phyloP scores from a whole-genome alignment of 257 asterid genomes.

The Solanum acaule region DNA sequence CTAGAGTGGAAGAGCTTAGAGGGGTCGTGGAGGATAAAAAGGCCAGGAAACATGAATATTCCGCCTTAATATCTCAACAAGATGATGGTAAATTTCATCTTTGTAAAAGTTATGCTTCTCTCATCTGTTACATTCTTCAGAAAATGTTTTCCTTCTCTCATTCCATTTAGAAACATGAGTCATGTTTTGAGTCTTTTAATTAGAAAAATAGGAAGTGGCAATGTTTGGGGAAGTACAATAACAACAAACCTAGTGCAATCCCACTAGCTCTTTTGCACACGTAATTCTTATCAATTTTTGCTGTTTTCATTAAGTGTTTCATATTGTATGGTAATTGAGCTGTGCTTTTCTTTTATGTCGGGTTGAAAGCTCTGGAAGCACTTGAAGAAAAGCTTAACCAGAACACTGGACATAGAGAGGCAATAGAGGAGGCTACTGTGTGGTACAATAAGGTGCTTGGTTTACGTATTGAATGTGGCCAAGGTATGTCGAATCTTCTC shows the following conservation, averaged over 20 bases:
- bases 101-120: not conserved
- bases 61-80: slow-evolving; percentile 63
- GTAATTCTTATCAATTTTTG: not conserved
- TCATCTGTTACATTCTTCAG: not conserved
- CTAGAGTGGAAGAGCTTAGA: not conserved
- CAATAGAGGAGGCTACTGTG: slow-evolving; percentile 67
- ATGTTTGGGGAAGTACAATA: not conserved
- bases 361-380: slow-evolving; percentile 37
- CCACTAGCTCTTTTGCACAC: not conserved
- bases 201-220: not conserved
- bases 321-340: not conserved
- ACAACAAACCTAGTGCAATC: not conserved
- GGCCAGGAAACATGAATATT: slow-evolving; percentile 60
- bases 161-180: not conserved
- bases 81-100: slow-evolving; percentile 45
- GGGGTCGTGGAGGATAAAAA: slow-evolving; percentile 43
- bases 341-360: not conserved
- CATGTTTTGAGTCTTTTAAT: not conserved
- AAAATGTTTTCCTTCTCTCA: not conserved
- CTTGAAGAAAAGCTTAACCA: slow-evolving; percentile 41
- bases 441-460: slow-evolving; percentile 90
- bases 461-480: slow-evolving; percentile 73
- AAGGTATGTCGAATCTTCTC: slow-evolving; percentile 30
- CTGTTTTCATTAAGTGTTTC: not conserved
- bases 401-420: slow-evolving; percentile 40